Percentiles rank a stretch among this genome's conserved stretches.
Evolutionary conservation across 2,329 filamentous ascomycete species (phyloP).

Genomic region (Arthroderma sp.): DNA sequence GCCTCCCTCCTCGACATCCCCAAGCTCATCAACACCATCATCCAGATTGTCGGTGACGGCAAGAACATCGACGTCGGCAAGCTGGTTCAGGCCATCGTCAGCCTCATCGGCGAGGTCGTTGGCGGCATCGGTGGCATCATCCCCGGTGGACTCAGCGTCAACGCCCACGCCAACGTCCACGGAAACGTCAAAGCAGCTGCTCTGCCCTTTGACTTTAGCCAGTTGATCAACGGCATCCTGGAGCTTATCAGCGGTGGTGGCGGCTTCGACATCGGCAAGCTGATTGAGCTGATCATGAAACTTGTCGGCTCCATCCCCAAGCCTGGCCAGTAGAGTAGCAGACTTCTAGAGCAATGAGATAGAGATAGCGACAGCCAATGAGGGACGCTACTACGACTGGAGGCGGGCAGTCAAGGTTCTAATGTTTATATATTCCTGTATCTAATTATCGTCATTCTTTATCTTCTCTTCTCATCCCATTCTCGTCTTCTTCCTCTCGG

Average conservation of each 20-base stretch:
- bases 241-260: neutral
- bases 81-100: neutral
- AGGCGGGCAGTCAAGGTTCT: neutral
- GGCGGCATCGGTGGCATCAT: neutral
- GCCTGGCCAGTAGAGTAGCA: neutral
- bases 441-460: neutral
- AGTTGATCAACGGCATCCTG: neutral
- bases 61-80: neutral
- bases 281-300: neutral
- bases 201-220: neutral
- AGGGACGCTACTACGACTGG: neutral
- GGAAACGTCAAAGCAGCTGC: neutral
- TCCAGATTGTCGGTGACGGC: neutral
- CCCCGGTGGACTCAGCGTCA: neutral
- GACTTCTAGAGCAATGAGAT: too few species aligned
- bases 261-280: neutral
- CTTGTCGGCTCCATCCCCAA: neutral
- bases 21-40: neutral
- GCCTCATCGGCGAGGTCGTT: neutral
- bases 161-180: neutral
- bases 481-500: neutral
- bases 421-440: neutral
- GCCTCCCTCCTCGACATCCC: neutral
- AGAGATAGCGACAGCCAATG: too few species aligned
- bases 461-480: neutral